Base-by-base conservation (phyloP, 345 rosid genomes). In the Combretum micranthum region DNA sequence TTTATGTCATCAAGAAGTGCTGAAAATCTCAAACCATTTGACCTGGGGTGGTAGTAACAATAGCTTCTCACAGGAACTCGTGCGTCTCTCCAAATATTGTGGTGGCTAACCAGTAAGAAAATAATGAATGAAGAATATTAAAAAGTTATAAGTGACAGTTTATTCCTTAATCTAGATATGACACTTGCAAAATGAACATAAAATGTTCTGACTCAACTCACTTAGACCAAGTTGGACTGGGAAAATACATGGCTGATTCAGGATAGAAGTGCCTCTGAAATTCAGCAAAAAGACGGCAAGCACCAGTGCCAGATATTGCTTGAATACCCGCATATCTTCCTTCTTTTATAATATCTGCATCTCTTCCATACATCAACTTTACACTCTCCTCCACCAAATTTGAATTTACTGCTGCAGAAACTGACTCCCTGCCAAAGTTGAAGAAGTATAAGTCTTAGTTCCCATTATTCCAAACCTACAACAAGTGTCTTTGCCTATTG, bases 391-490 rank as follows among this genome's bases (percentile, higher is more conserved):
- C 71, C 1, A 80, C 76, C 55, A 80, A 52, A 59, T 67, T 74
- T 17, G 80, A 70, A 64, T 68, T 66, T 57, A 68, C 66, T 3
- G 69, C 53, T 19, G 73, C 60, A 46, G 79, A 76, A n/a, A 57
- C 66, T 22, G 79, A 75, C 53, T 76, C 83, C 75, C 90, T 84
- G 79, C 39, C 52, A 64, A 60, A 72, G 85, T 56, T 50, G 90
- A 77, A 44, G 85, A 75, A 3, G 76, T 74, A 42, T 76, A 66
- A 77, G 69, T 66, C 47, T 72, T 72, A 42, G 72, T 62, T 19
- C 78, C 87, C 87, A 80, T 83, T n/a, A n/a, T n/a, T 64, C 83
- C 85, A 64, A 83, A 83, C 52, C 82, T 73, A 62, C 83, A 69
- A 49, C 85, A 83, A 11, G 83, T 81, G 66, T 81, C 85, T 68